Conservation (phyloP, 176 grass and related monocot species). For the Puya raimondii region DNA sequence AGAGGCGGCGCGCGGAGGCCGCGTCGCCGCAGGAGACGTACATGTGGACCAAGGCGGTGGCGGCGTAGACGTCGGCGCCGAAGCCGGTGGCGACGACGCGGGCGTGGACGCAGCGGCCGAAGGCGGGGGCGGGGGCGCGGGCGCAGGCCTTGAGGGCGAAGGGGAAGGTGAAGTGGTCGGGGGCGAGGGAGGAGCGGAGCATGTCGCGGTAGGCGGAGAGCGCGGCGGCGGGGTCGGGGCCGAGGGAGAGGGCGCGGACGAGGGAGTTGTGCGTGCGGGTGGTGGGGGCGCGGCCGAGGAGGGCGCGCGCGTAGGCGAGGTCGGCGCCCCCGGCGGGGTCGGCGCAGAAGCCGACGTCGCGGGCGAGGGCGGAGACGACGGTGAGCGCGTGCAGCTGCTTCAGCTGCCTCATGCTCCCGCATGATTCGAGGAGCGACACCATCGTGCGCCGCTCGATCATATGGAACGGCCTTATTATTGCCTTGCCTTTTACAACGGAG, state of each 20-base stretch:
- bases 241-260: conserved; percentile 4
- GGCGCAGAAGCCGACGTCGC: conserved; percentile 3
- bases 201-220: conserved; percentile 24
- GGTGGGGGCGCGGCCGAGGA: background rate
- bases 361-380: conserved; percentile 3
- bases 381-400: conserved; percentile 11
- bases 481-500: too few relatives aligned
- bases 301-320: conserved; percentile 2
- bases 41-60: conserved; percentile 24
- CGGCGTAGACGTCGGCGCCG: conserved; percentile 22
- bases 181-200: conserved; percentile 6
- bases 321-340: background rate
- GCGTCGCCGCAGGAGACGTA: conserved; percentile 3
- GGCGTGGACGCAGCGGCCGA: conserved; percentile 17
- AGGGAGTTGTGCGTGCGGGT: conserved; percentile 15
- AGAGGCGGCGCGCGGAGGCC: background rate
- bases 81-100: conserved; percentile 23
- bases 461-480: background rate
- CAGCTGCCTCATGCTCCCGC: background rate
- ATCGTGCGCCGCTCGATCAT: background rate
- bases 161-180: conserved; percentile 39
- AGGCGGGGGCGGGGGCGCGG: background rate
- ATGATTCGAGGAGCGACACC: background rate
- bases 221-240: background rate
- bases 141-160: conserved; percentile 30